Percentiles rank a stretch among this genome's conserved stretches.
Conservation (phyloP, 352 stramenopile genomes). For the Elongisporangium anandrum region DNA sequence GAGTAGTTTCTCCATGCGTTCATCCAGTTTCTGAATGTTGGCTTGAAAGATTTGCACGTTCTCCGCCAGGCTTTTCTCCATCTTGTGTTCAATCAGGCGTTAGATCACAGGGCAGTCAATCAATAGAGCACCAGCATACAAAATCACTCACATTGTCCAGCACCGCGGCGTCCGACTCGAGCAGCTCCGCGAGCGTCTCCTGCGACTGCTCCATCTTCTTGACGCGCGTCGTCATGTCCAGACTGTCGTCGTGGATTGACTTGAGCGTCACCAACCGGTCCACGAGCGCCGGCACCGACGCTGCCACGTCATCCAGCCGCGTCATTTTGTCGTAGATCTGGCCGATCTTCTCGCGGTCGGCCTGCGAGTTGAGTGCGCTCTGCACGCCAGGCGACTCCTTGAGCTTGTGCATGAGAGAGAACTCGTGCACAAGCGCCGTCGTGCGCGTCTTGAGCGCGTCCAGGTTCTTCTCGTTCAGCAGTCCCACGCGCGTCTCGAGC, state of each 20-base stretch:
- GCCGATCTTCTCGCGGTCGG: conserved; percentile 62
- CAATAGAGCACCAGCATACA: not conserved
- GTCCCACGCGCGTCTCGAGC: conserved; percentile 59
- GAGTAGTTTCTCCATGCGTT: conserved; percentile 57
- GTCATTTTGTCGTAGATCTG: conserved; percentile 69
- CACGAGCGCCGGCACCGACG: conserved; percentile 59
- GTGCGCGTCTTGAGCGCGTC: conserved; percentile 76
- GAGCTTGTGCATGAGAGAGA: conserved; percentile 74
- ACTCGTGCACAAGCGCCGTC: conserved; percentile 69
- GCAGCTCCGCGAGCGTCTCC: conserved; percentile 43
- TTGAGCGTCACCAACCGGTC: conserved; percentile 73
- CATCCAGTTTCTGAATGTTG: conserved; percentile 74
- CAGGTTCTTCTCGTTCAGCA: conserved; percentile 76
- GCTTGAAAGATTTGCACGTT: conserved; percentile 76
- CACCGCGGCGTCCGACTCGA: conserved; percentile 56
- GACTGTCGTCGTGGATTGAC: conserved; percentile 59
- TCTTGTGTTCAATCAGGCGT: conserved; percentile 20
- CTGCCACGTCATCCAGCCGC: conserved; percentile 51
- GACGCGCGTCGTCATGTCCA: conserved; percentile 42
- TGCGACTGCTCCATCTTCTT: conserved; percentile 63
- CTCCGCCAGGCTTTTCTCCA: conserved; percentile 65
- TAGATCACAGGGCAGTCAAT: not conserved
- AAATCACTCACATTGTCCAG: conserved; percentile 71
- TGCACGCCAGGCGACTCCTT: conserved; percentile 67
- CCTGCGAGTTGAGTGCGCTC: conserved; percentile 43